Evolutionary conservation across 1,139 yeast species (phyloP).

Genomic region (Debaryomyces robertsiae): DNA sequence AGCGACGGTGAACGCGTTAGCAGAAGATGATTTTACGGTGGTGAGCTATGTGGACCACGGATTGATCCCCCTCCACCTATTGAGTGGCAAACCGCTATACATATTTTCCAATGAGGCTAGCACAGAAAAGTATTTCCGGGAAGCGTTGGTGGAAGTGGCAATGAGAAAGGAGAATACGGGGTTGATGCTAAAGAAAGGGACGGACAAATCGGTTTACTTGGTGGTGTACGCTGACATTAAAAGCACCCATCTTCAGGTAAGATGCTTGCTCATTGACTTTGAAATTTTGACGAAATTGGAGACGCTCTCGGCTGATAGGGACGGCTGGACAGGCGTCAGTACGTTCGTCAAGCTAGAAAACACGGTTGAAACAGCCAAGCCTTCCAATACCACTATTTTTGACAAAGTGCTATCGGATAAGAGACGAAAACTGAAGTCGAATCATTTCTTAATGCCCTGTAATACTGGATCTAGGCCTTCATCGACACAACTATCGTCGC

Average conservation of each 20-base stretch:
- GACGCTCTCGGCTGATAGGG: neutral
- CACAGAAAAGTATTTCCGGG: slow-evolving; percentile 30
- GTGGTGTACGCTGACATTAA: slow-evolving; percentile 22
- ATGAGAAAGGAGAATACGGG: slow-evolving; percentile 18
- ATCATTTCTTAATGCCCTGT: slow-evolving; percentile 18
- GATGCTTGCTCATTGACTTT: slow-evolving; percentile 23
- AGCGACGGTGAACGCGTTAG: slow-evolving; percentile 2
- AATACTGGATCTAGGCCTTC: slow-evolving; percentile 8
- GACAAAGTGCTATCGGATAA: slow-evolving; percentile 41
- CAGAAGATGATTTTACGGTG: neutral
- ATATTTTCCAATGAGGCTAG: slow-evolving; percentile 28
- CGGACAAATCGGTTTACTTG: slow-evolving; percentile 18
- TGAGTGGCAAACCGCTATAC: slow-evolving; percentile 25
- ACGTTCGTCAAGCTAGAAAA: slow-evolving; percentile 1
- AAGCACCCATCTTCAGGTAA: slow-evolving; percentile 15
- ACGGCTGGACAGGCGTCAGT: neutral
- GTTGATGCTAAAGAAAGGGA: slow-evolving; percentile 18
- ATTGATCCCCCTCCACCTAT: slow-evolving; percentile 34
- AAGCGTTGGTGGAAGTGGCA: slow-evolving; percentile 20
- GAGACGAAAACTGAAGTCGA: slow-evolving; percentile 18
- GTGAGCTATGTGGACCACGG: slow-evolving; percentile 23
- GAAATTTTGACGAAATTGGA: slow-evolving; percentile 8
- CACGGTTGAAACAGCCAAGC: slow-evolving; percentile 1
- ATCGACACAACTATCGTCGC: slow-evolving; percentile 20
- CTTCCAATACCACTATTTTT: slow-evolving; percentile 27